Evolutionary conservation across 306 rosid genomes (phyloP).

Genomic region (Prunus mongolica): DNA sequence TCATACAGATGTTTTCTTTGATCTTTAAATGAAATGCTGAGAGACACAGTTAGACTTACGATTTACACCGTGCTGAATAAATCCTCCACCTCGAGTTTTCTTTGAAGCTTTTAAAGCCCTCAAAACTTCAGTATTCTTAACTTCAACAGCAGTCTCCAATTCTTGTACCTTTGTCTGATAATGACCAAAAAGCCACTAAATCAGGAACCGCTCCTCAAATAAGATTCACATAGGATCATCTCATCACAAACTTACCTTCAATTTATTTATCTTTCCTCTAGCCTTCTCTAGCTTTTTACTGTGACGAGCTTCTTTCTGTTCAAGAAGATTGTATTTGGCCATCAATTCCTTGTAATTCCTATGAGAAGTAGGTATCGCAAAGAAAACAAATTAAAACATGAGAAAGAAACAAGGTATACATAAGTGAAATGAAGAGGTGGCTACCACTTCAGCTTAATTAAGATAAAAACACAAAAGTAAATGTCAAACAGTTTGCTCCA

Average conservation of each 20-base stretch:
- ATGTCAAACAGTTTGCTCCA: slow-evolving; percentile 4
- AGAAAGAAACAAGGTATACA: slow-evolving; percentile 4
- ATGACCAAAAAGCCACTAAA: slow-evolving; percentile 22
- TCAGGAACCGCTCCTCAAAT: slow-evolving; percentile 8
- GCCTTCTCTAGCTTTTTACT: not conserved
- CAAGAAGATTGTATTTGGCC: slow-evolving; percentile 64
- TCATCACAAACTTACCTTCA: slow-evolving; percentile 50
- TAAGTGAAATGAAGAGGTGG: slow-evolving; percentile 9
- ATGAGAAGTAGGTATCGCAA: slow-evolving; percentile 23
- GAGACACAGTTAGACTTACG: slow-evolving; percentile 33
- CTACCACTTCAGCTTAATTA: not conserved
- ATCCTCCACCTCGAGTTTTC: slow-evolving; percentile 24
- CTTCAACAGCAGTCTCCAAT: slow-evolving; percentile 62
- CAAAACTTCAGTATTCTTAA: slow-evolving; percentile 52
- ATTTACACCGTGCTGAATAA: slow-evolving; percentile 21
- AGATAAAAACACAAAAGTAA: not conserved
- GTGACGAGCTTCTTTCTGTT: not conserved
- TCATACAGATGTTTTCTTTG: slow-evolving; percentile 30
- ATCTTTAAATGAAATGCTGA: slow-evolving; percentile 28
- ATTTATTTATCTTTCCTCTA: slow-evolving; percentile 54
- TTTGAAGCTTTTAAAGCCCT: slow-evolving; percentile 57
- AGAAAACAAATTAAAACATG: slow-evolving; percentile 12
- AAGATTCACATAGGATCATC: slow-evolving; percentile 13
- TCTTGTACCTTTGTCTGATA: slow-evolving; percentile 62
- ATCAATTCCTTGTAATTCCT: slow-evolving; percentile 88